Base-by-base conservation (phyloP, 441 rosid genomes). In the Populus hybrid region DNA sequence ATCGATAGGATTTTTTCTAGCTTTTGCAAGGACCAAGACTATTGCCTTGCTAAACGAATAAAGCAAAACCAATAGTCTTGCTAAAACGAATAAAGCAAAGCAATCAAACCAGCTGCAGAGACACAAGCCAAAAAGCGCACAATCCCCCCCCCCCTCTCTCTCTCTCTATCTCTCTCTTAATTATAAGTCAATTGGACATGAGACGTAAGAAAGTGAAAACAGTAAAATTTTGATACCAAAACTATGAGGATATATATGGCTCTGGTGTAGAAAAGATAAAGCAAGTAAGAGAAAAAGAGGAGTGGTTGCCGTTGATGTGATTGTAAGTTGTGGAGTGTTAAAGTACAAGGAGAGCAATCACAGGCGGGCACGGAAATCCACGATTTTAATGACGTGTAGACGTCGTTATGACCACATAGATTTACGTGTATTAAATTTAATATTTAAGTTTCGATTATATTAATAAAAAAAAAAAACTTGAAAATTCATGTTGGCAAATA, bases 21-120 rank as follows among this genome's bases (percentile, higher is more conserved):
- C 87, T 83, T 86, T 88, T 75, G 80, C 69, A 69, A 76, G 81
- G 82, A 75, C 80, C 88, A 83, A 87, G 85, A 78, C 80, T 76
- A 50, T 40, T 75, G 72, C 74, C 32, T 30, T 30, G 32, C 32
- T 30, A 30, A 30, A 30, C 32, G 32, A 30, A 30, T 30, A 30
- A 30, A 30, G 32, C 32, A 30, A 30, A 30, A 30, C 32, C 32
- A 30, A 30, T 30, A 30, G 79, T 82, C 72, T 74, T 68, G 81
- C 75, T 46, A 80, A 73, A 82, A 80, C 74, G 87, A 88, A 82
- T 85, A 86, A 88, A 88, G 87, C 84, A 78, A 75, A 7, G 46
- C 74, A 65, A 74, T 63, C 73, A 3, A 69, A 19, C 38, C 46
- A 69, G 65, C 76, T 71, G 78, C 71, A 70, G 3, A 30, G 74